These are phyloP conservation scores for Pleurotus sapidus DNA, from an alignment of 768 basidiomycete genomes.

Conservation along the genomic window DNA sequence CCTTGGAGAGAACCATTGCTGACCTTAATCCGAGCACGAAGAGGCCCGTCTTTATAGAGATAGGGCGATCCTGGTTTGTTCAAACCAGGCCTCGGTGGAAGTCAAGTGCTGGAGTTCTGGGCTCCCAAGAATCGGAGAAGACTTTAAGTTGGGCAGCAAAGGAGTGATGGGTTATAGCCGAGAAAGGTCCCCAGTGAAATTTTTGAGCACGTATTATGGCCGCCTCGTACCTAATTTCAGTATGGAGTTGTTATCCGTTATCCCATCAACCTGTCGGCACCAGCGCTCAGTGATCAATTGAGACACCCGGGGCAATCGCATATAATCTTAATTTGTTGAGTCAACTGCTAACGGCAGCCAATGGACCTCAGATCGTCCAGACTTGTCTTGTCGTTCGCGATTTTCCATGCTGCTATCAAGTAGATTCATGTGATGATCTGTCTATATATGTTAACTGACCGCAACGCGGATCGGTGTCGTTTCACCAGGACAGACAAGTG, in stretches of 20 bases:
- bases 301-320: slow-evolving; percentile 3
- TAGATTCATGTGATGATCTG: neutral
- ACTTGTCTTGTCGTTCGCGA: no score
- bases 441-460: neutral
- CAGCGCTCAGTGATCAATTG: neutral
- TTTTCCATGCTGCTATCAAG: no score
- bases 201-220: slow-evolving; percentile 1
- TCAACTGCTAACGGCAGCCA: neutral
- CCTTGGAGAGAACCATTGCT: slow-evolving; percentile 6
- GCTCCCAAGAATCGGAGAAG: slow-evolving; percentile 5
- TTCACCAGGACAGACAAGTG: neutral
- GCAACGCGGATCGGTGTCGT: neutral
- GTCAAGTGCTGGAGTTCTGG: neutral
- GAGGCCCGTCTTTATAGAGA: slow-evolving; percentile 1
- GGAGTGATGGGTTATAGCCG: slow-evolving; percentile 6
- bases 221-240: slow-evolving; percentile 3
- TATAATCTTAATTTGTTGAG: neutral
- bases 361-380: slow-evolving; percentile 1
- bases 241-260: neutral
- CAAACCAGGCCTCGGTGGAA: slow-evolving; percentile 4
- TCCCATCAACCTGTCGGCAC: neutral
- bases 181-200: slow-evolving; percentile 3
- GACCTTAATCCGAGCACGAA: neutral
- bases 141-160: slow-evolving; percentile 4
- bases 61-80: neutral